A percentile compares a stretch with the other conserved stretches of the same genome.
Evolutionary conservation across 164 flowering plant species (phyloP).

Genomic region (Magnolia kwangsiensis): DNA sequence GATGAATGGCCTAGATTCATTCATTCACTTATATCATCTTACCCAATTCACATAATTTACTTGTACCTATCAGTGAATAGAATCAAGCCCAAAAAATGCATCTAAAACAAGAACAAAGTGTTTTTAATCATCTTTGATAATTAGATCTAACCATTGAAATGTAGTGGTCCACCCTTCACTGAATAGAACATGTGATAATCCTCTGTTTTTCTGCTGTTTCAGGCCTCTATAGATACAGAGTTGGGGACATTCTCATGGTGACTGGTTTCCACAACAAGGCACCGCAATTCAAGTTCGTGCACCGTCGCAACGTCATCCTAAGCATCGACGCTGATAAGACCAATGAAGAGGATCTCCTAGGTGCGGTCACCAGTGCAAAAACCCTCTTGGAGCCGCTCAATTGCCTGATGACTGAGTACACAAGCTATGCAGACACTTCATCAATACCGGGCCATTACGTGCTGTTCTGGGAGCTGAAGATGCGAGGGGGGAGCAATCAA

Average conservation of each 20-base stretch:
- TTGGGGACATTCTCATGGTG: conserved; percentile 60
- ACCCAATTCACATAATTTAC: no score
- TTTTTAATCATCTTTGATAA: no score
- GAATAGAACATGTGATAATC: no score
- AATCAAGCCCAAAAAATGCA: no score
- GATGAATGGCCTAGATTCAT: no score
- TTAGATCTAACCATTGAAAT: no score
- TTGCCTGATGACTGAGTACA: conserved; percentile 50
- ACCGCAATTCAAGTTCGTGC: conserved; percentile 59
- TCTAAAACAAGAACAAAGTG: no score
- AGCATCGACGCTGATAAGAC: conserved; percentile 72
- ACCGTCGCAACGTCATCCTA: conserved; percentile 56
- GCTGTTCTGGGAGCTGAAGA: conserved; percentile 54
- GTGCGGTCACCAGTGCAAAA: conserved; percentile 47
- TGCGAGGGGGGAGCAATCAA: conserved; percentile 4
- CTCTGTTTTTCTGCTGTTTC: conserved; percentile 6
- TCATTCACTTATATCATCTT: no score
- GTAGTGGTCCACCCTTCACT: no score
- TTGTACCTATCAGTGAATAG: no score
- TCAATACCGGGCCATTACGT: conserved; percentile 67
- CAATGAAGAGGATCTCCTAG: conserved; percentile 59
- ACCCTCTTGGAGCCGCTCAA: conserved; percentile 37
- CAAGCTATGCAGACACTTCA: conserved; percentile 61
- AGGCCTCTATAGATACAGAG: conserved; percentile 67
- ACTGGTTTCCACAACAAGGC: conserved; percentile 71